phyloP scores from a whole-genome alignment of 805 yeast genomes.

The Suhomyces vadensis region DNA sequence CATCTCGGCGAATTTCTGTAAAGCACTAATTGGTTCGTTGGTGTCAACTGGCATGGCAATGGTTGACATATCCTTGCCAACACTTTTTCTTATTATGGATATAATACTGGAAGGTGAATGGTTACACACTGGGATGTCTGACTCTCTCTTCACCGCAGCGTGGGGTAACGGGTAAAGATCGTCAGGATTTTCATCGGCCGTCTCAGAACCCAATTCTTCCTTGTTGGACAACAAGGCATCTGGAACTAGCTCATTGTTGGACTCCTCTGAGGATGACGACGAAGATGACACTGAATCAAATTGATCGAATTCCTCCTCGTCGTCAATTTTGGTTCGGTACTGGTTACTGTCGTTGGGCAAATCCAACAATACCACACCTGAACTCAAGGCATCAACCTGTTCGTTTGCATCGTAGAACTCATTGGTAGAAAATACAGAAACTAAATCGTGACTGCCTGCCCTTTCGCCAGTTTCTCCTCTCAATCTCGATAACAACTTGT shows the following conservation, averaged over 20 bases:
- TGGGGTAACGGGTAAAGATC: slow-evolving; percentile 68
- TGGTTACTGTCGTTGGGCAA: slow-evolving; percentile 8
- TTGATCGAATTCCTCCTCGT: slow-evolving; percentile 18
- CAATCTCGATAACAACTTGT: slow-evolving; percentile 14
- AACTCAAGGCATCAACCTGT: slow-evolving; percentile 45
- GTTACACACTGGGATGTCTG: slow-evolving; percentile 56
- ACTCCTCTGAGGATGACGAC: slow-evolving; percentile 16
- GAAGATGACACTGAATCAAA: slow-evolving; percentile 21
- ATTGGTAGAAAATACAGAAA: slow-evolving; percentile 30
- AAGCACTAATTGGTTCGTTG: slow-evolving; percentile 85
- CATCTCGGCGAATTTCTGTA: slow-evolving; percentile 78
- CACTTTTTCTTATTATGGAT: slow-evolving; percentile 79
- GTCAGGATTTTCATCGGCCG: slow-evolving; percentile 26
- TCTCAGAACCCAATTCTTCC: neutral
- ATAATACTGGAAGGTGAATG: slow-evolving; percentile 81
- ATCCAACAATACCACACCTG: slow-evolving; percentile 57
- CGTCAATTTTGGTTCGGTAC: slow-evolving; percentile 7
- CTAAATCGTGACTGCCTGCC: slow-evolving; percentile 19
- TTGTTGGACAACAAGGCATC: neutral
- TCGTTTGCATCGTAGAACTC: slow-evolving; percentile 67
- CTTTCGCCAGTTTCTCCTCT: slow-evolving; percentile 4
- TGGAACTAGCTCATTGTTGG: slow-evolving; percentile 14
- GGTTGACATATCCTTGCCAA: slow-evolving; percentile 84
- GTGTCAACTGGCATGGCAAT: slow-evolving; percentile 92
- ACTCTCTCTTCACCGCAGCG: slow-evolving; percentile 50